Percentiles rank a stretch among this genome's conserved stretches.
phyloP scores from a whole-genome alignment of 371 early-diverging fungal species.

The Saksenaea oblongispora region DNA sequence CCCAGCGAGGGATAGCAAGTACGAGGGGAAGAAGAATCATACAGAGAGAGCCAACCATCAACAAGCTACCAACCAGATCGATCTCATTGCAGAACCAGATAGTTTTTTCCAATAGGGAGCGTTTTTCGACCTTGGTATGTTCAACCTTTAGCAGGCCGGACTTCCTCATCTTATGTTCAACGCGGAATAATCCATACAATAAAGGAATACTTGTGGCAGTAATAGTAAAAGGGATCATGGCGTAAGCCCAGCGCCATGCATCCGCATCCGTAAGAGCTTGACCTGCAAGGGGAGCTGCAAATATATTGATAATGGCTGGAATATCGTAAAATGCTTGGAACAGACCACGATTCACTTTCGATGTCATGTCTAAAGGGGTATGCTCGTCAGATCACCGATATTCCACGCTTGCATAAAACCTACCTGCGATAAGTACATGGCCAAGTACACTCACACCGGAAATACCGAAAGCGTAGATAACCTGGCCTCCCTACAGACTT shows the following conservation, averaged over 20 bases:
- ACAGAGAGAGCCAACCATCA: conserved; percentile 37
- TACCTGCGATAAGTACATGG: conserved; percentile 50
- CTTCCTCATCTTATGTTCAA: conserved; percentile 22
- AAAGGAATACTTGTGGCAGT: conserved; percentile 33
- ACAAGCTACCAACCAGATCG: conserved; percentile 42
- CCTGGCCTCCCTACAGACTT: conserved; percentile 34
- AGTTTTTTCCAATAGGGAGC: conserved; percentile 1
- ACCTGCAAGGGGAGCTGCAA: conserved; percentile 29
- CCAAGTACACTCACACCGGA: conserved; percentile 41
- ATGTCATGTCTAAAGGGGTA: conserved; percentile 25
- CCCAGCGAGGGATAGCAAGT: conserved; percentile 34
- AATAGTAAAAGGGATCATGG: conserved; percentile 23
- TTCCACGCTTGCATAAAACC: neutral
- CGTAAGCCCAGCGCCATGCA: conserved; percentile 26
- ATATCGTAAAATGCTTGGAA: conserved; percentile 38
- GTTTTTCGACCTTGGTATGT: conserved; percentile 8
- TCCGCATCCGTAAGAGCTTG: conserved; percentile 10
- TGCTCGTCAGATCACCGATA: neutral
- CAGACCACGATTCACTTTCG: conserved; percentile 18
- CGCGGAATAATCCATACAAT: conserved; percentile 27
- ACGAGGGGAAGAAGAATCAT: conserved; percentile 45
- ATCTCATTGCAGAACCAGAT: conserved; percentile 37
- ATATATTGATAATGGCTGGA: conserved; percentile 37
- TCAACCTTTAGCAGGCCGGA: conserved; percentile 1
- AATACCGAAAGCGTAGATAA: conserved; percentile 40